Conservation (phyloP, 768 basidiomycete species). For the Phlebiopsis gigantea region DNA sequence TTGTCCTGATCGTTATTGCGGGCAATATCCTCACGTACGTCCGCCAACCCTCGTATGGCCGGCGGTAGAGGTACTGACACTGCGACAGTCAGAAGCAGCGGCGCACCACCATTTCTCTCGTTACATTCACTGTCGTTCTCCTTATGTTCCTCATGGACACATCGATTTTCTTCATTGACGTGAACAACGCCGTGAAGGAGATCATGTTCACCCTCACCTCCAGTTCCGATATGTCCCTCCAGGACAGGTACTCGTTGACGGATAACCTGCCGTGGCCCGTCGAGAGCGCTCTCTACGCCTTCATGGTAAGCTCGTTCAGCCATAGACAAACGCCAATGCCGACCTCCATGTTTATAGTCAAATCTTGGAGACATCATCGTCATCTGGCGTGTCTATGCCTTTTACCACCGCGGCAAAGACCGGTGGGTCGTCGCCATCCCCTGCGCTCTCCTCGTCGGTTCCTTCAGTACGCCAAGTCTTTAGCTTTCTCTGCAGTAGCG, state of each 20-base stretch:
- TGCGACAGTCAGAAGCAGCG: too few species aligned
- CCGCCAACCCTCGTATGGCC: too few species aligned
- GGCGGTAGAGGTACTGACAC: too few species aligned
- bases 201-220: constrained; percentile 8
- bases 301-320: constrained; percentile 14
- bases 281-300: constrained; percentile 16
- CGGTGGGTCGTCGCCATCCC: constrained; percentile 15
- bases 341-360: constrained; percentile 5
- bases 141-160: constrained; percentile 12
- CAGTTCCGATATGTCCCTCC: constrained; percentile 3
- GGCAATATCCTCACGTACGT: constrained; percentile 4
- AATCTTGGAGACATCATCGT: constrained; percentile 21
- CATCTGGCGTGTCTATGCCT: constrained; percentile 18
- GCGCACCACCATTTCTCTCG: background rate
- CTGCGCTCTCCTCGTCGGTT: constrained; percentile 12
- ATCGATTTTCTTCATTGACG: constrained; percentile 18
- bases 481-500: background rate
- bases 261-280: constrained; percentile 10
- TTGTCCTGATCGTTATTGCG: constrained; percentile 1
- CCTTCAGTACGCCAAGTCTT: constrained; percentile 14
- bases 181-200: constrained; percentile 17
- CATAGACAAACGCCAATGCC: background rate
- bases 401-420: constrained; percentile 14
- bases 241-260: constrained; percentile 2
- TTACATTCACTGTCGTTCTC: constrained; percentile 1